Percentiles rank a stretch among this genome's conserved stretches.
Conservation (phyloP, 768 basidiomycete species). For the Pleurotus citrinopileatus region DNA sequence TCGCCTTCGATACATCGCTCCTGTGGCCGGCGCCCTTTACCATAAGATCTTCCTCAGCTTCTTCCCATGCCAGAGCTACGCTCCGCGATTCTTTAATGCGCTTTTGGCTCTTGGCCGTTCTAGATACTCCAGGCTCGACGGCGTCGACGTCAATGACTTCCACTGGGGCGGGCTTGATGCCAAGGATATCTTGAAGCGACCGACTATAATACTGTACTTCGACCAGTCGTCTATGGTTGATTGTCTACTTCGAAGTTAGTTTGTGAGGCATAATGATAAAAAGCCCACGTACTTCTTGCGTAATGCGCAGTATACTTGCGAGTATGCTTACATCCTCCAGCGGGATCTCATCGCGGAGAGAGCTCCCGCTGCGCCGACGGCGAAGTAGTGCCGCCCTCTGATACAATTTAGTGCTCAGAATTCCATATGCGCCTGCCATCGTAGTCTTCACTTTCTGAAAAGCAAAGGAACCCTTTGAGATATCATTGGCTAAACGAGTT, state of each 20-base stretch:
- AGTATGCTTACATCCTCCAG: conserved; percentile 76
- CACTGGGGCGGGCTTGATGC: conserved; percentile 28
- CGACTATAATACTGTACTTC: conserved; percentile 64
- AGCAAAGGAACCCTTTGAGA: conserved; percentile 84
- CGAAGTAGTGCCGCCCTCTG: conserved; percentile 59
- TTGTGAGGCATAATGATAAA: neutral
- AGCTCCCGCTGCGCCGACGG: conserved; percentile 49
- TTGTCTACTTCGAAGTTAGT: conserved; percentile 43
- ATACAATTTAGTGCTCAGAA: conserved; percentile 75
- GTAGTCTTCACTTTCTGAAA: conserved; percentile 80
- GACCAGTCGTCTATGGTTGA: conserved; percentile 69
- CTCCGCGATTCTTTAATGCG: conserved; percentile 16
- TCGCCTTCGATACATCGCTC: conserved; percentile 9
- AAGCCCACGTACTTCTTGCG: conserved; percentile 63
- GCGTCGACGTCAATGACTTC: conserved; percentile 16
- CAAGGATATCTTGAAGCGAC: conserved; percentile 57
- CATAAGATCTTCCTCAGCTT: conserved; percentile 31
- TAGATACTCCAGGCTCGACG: neutral
- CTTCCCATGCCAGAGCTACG: conserved; percentile 36
- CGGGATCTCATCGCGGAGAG: conserved; percentile 38
- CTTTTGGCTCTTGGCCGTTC: conserved; percentile 8
- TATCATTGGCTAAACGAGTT: conserved; percentile 74
- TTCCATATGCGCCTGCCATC: conserved; percentile 76
- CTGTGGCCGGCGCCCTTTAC: conserved; percentile 23
- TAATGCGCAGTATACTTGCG: conserved; percentile 75